Base-by-base conservation (phyloP, 352 stramenopile genomes). In the Aphanomyces stellatus region DNA sequence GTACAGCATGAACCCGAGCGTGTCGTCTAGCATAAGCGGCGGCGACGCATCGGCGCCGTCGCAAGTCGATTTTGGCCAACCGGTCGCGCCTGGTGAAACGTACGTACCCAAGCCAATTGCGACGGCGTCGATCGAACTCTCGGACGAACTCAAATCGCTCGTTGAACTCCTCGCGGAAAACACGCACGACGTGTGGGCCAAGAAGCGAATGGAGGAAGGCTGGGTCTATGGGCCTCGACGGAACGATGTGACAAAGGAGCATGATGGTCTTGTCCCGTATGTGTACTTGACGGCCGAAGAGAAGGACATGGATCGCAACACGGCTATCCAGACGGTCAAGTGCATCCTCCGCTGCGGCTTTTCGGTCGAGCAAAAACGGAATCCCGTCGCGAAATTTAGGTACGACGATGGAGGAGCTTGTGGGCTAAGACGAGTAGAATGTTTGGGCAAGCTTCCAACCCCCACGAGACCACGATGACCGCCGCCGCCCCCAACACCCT, bases 221-320 rank as follows among this genome's bases (percentile, higher is more conserved):
- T 92, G 83, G 83, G 87, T 83, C 66, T 92, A 80, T 49, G 83
- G 83, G 6, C 81, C 81, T 1, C 72, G 74, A 8, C 76, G 81
- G 13, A 72, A 92, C 33, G 83, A 92, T 51, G 63, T 67, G 22
- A 90, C 85, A 70, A 78, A 78, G 57, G 77, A 88, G 62, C 83
- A 92, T 73, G 87, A 90, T 37, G 80, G 80, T 13, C 71, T 91
- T 7, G 83, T 91, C 31, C 83, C 81, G 49, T 91, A 91, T 62
- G 85, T 90, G 69, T 90, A 88, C 65, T 60, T 91, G n/a, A 88
- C 81, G 0, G 77, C 87, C 41, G 77, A 88, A 0, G 81, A 92
- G 60, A 89, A 90, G 73, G 77, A 90, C 41, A 92, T 92, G 83
- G 82, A 92, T 56, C 77, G 83, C 51, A 90, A 92, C 62, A 92